Percentiles rank a stretch among this genome's conserved stretches.
These are phyloP conservation scores for Collybia nuda DNA, from an alignment of 768 basidiomycete species.

Conservation along the genomic window DNA sequence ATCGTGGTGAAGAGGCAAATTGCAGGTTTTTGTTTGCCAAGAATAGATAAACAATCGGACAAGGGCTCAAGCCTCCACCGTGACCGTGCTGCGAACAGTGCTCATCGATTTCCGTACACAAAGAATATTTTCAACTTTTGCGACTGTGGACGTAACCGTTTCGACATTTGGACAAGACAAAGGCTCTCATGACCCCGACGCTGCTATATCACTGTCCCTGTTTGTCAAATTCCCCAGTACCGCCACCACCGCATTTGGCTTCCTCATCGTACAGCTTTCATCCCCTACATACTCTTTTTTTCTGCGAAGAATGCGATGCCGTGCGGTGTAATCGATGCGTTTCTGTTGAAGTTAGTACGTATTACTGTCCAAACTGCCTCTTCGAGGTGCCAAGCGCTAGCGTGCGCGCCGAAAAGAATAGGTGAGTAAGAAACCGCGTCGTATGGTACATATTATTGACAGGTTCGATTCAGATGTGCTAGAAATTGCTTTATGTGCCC, in stretches of 20 bases:
- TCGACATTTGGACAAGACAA: no score
- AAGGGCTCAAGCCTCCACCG: no score
- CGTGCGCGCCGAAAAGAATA: conserved; percentile 96
- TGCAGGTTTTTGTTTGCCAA: no score
- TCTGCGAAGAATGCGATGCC: conserved; percentile 98
- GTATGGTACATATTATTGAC: conserved; percentile 4
- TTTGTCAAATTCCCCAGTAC: conserved; percentile 53
- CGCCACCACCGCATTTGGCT: conserved; percentile 72
- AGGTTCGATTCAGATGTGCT: conserved; percentile 69
- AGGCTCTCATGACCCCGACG: conserved; percentile 29
- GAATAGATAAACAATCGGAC: no score
- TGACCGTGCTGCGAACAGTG: no score
- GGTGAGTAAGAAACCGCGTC: conserved; percentile 43
- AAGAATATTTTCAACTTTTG: no score
- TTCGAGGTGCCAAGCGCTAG: conserved; percentile 99
- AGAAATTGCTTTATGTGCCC: conserved; percentile 98
- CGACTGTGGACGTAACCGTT: no score
- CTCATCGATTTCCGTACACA: no score
- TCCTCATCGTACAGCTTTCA: conserved; percentile 85
- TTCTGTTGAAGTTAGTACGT: conserved; percentile 90
- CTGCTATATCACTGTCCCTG: conserved; percentile 76
- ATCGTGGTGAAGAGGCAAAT: no score
- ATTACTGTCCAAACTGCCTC: conserved; percentile 97
- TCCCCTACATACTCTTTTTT: conserved; percentile 82
- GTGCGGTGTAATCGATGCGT: conserved; percentile 93